Base-by-base conservation (phyloP, 140 eudicot species). In the Bidens hawaiensis region DNA sequence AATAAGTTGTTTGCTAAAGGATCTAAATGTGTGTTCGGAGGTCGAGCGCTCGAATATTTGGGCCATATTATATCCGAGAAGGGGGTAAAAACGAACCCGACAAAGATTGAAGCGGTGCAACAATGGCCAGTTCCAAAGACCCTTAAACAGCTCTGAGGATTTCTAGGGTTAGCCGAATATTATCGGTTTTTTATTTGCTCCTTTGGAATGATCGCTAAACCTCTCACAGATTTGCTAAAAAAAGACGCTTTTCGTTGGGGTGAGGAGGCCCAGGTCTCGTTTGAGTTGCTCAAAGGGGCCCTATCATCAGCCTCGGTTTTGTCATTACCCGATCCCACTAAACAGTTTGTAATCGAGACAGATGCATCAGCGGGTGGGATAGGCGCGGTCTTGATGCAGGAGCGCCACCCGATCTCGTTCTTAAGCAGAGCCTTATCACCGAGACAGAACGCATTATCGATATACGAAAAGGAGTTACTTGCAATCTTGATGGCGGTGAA, bases 11-110 rank as follows among this genome's bases (percentile, higher is more conserved):
- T 42, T 22, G 25, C 71, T 3, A 65, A 73, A 46, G 10, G 5
- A 23, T 30, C 41, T 15, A 65, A 73, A 23, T 73, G 73, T 34
- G 16, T 57, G 0, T 56, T 73, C 55, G 78, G 41, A 26, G 41
- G 41, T 19, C 46, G 40, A 0, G 62, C 60, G 25, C 33, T 65
- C 0, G 73, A 73, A 38, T 73, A 65, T 25, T 24, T 46, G 11
- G 68, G 68, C 2, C 78, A n/a, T n/a, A 46, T 65, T 47, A 10
- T 73, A 10, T 73, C 63, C 0, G 54, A 5, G 3, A 46, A 38
- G 0, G 59, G 62, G 21, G 72, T 73, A 10, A 7, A 10, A 0
- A 49, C 61, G 1, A 73, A 73, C 16, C 62, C 63, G 7, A 5
- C 43, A 0, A 64, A 65, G 16, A 28, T 64, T 0, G 42, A n/a